These are phyloP conservation scores for Eucalyptus victrix DNA, from an alignment of 345 rosid species.

Conservation along the genomic window DNA sequence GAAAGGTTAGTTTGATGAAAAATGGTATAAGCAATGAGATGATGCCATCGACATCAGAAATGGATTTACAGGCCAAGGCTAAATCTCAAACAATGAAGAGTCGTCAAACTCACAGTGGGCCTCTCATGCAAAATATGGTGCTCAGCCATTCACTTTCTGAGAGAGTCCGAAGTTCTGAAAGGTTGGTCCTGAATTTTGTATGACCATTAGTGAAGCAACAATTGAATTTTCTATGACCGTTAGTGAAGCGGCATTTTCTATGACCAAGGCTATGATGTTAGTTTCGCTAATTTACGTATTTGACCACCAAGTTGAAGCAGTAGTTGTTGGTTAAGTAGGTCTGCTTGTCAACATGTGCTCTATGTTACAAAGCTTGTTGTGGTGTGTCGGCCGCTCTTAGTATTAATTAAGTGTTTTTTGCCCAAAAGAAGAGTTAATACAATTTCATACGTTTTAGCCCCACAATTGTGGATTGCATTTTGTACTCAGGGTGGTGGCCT, in stretches of 20 bases:
- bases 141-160: slow-evolving; percentile 53
- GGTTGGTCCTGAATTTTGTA: slow-evolving; percentile 23
- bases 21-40: slow-evolving; percentile 35
- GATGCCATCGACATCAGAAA: slow-evolving; percentile 38
- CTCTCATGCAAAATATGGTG: slow-evolving; percentile 52
- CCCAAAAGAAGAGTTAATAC: not conserved
- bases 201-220: not conserved
- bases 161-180: slow-evolving; percentile 35
- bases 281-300: not conserved
- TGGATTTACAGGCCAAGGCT: slow-evolving; percentile 28
- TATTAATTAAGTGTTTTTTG: not conserved
- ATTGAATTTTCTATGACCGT: not conserved
- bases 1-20: slow-evolving; percentile 21
- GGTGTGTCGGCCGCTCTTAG: not conserved
- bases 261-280: not conserved
- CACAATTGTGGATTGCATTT: not conserved
- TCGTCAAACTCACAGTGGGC: slow-evolving; percentile 90
- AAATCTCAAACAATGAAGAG: slow-evolving; percentile 24
- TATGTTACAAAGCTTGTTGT: not conserved
- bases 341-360: not conserved
- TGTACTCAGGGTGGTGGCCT: not conserved
- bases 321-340: not conserved
- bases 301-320: not conserved
- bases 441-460: not conserved
- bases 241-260: not conserved